Evolutionary conservation across 352 stramenopile species (phyloP).

Genomic region (Plasmopara muralis): DNA sequence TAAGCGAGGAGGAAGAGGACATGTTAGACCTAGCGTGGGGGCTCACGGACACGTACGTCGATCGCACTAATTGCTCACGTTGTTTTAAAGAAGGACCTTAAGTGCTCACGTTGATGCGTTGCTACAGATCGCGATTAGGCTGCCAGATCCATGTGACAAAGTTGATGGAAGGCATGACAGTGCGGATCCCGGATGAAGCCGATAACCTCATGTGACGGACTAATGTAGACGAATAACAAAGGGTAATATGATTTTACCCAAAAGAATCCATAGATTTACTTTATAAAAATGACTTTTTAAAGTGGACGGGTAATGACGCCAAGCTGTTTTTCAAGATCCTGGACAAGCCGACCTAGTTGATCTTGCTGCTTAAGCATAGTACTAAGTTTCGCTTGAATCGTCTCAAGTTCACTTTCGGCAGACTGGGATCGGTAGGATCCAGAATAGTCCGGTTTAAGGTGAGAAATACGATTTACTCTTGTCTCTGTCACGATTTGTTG

Average conservation of each 20-base stretch:
- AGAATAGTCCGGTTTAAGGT: too few relatives aligned
- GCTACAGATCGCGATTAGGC: conserved; percentile 63
- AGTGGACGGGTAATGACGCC: too few relatives aligned
- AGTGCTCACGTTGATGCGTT: neutral
- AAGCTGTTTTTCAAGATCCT: too few relatives aligned
- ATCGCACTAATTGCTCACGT: neutral
- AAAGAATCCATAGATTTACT: too few relatives aligned
- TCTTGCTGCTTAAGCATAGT: too few relatives aligned
- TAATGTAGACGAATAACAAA: conserved; percentile 14
- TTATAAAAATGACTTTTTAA: too few relatives aligned
- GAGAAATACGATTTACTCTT: too few relatives aligned
- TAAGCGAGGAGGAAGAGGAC: conserved; percentile 92
- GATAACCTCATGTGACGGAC: conserved; percentile 76
- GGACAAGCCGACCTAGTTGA: too few relatives aligned
- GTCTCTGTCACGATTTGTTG: too few relatives aligned
- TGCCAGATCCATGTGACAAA: conserved; percentile 90
- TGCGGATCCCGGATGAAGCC: conserved; percentile 83
- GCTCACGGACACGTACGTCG: conserved; percentile 87
- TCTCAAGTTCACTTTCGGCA: too few relatives aligned
- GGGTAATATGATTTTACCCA: conserved; percentile 24
- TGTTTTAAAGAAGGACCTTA: neutral
- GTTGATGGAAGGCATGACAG: conserved; percentile 76
- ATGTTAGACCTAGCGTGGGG: conserved; percentile 94
- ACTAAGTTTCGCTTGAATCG: too few relatives aligned
- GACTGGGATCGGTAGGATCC: too few relatives aligned